Conservation (phyloP, 352 stramenopile species). For the Pythium aphanidermatum region DNA sequence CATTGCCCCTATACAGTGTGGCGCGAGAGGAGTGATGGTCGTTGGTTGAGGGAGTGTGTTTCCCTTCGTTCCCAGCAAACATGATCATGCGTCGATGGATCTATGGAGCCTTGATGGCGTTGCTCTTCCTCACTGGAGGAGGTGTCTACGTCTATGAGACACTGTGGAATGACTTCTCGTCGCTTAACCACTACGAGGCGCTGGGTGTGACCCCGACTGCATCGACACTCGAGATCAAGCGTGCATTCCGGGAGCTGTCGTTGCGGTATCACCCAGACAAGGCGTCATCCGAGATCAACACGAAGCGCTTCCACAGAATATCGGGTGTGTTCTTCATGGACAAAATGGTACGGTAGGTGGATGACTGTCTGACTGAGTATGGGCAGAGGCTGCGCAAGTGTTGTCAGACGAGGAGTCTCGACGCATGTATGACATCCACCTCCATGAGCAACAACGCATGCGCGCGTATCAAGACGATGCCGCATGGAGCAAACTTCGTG, state of each 20-base stretch:
- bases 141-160: slow-evolving; percentile 25
- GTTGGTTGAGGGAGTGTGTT: too few relatives aligned
- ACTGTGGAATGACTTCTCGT: slow-evolving; percentile 32
- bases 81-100: slow-evolving; percentile 12
- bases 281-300: slow-evolving; percentile 26
- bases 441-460: slow-evolving; percentile 22
- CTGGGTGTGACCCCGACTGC: slow-evolving; percentile 23
- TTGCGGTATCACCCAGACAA: slow-evolving; percentile 76
- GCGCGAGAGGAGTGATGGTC: too few relatives aligned
- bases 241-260: slow-evolving; percentile 59
- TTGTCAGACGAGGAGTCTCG: slow-evolving; percentile 20
- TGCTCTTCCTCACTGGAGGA: slow-evolving; percentile 6
- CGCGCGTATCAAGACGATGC: slow-evolving; percentile 13
- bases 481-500: slow-evolving; percentile 8
- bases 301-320: slow-evolving; percentile 29
- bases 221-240: slow-evolving; percentile 36
- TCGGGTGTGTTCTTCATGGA: slow-evolving; percentile 15
- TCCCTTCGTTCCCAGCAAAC: too few relatives aligned
- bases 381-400: slow-evolving; percentile 28
- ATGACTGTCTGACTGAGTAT: too few relatives aligned
- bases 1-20: too few relatives aligned
- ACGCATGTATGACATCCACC: slow-evolving; percentile 21
- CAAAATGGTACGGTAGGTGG: neutral
- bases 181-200: slow-evolving; percentile 32
- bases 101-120: slow-evolving; percentile 5